These are phyloP conservation scores for Begonia loranthoides DNA, from an alignment of 306 rosid genomes.

Conservation along the genomic window DNA sequence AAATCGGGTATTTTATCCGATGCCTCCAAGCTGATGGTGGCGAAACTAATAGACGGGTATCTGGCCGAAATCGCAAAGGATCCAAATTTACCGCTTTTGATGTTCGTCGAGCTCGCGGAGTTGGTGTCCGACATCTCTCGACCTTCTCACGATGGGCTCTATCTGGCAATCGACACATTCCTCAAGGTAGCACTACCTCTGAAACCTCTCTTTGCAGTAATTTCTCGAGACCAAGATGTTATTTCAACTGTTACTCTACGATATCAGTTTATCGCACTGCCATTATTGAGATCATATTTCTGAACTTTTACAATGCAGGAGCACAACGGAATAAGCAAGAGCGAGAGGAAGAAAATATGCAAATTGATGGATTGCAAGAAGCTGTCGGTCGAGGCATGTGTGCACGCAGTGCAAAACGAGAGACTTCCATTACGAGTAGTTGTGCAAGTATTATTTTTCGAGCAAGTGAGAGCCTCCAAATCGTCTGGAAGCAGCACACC, in stretches of 20 bases:
- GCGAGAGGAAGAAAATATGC: slow-evolving; percentile 83
- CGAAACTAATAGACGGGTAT: slow-evolving; percentile 72
- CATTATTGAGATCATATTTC: neutral
- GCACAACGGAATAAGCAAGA: slow-evolving; percentile 74
- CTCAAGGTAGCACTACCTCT: slow-evolving; percentile 53
- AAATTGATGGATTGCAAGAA: slow-evolving; percentile 87
- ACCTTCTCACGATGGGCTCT: slow-evolving; percentile 81
- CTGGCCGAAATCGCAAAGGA: slow-evolving; percentile 84
- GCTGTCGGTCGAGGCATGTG: slow-evolving; percentile 77
- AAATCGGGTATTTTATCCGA: slow-evolving; percentile 69
- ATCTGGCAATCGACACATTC: slow-evolving; percentile 84
- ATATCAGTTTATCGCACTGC: neutral
- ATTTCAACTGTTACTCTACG: too few species aligned
- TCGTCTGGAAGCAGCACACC: slow-evolving; percentile 94
- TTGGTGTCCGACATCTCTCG: slow-evolving; percentile 51
- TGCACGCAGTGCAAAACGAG: slow-evolving; percentile 94
- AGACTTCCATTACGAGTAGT: slow-evolving; percentile 86
- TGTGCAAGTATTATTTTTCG: slow-evolving; percentile 89
- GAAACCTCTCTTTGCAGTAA: neutral
- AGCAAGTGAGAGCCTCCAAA: slow-evolving; percentile 67
- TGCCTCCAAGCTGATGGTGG: slow-evolving; percentile 92
- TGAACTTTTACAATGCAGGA: slow-evolving; percentile 28
- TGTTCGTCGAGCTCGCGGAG: slow-evolving; percentile 68
- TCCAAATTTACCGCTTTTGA: slow-evolving; percentile 45
- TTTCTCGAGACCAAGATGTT: neutral